Base-by-base conservation (phyloP, 257 asterid species). In the Forsythia viridissima region DNA sequence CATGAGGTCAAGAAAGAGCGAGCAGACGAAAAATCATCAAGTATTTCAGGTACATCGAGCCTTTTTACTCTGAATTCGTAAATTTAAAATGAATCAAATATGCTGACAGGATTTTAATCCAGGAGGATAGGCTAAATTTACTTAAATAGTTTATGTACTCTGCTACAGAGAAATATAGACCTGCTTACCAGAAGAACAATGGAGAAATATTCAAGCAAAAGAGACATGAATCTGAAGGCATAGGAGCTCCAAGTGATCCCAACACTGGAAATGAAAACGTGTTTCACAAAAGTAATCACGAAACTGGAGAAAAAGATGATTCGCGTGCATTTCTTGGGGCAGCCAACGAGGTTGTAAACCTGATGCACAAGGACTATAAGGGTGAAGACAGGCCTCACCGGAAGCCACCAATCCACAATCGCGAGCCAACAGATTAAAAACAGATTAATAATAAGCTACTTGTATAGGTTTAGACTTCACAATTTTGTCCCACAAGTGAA, bases 391-490 rank as follows among this genome's bases (percentile, higher is more conserved):
- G 70, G 39, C 84, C 90, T 38, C 79, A 82, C 44, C 77, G 88
- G 63, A 92, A 81, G 80, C 94, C 98, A 21, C 98, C 98, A 2
- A 89, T 92, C 87, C 85, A 93, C 87, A 93, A 93, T 76, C 85
- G 77, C 65, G 77, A 87, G 82, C 98, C 97, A 1, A 81, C 36
- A 5, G 48, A 89, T 75, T 88, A 80, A 79, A 55, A 46, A 16
- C 18, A 24, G 59, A 73, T 3, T n/a, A 69, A 38, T 41, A 34
- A 18, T 52, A 65, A 72, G 41, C 4, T 55, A 67, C 38, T 48
- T 51, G 69, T 77, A 79, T 77, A 84, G 85, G 84, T 42, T 38
- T 84, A 74, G 89, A 86, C 90, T 90, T 90, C 92, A 86, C 95
- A 88, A 87, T 90, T 91, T 91, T 91, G 91, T 74, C 75, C 76